Percentiles rank a stretch among this genome's conserved stretches.
These are phyloP conservation scores for Eucalyptus melliodora DNA, from an alignment of 345 rosid species.

Conservation along the genomic window DNA sequence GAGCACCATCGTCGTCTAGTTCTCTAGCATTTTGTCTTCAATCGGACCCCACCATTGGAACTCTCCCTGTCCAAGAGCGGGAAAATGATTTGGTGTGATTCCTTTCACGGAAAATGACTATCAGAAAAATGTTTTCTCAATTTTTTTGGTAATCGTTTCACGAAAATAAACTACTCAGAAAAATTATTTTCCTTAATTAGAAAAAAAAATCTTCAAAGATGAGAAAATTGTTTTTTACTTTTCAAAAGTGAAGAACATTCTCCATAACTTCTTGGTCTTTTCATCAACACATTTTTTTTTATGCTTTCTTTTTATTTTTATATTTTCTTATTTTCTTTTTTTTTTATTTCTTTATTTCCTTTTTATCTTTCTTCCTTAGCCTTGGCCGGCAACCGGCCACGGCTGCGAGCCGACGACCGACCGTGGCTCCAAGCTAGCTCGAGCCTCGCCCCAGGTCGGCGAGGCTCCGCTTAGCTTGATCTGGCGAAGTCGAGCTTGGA, in stretches of 20 bases:
- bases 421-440: too few species aligned
- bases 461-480: rapidly evolving
- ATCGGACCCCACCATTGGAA: neutral
- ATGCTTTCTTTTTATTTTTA: too few species aligned
- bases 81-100: neutral
- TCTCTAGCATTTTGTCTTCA: neutral
- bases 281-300: too few species aligned
- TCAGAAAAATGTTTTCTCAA: rapidly evolving
- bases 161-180: rapidly evolving
- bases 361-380: too few species aligned
- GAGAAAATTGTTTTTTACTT: too few species aligned
- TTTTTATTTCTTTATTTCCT: too few species aligned
- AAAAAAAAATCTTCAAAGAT: too few species aligned
- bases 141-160: rapidly evolving
- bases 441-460: rapidly evolving
- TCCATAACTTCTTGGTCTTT: too few species aligned
- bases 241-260: too few species aligned
- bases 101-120: rapidly evolving
- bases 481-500: rapidly evolving
- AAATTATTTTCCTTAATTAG: too few species aligned
- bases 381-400: too few species aligned
- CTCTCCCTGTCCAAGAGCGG: neutral
- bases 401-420: rapidly evolving
- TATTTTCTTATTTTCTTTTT: too few species aligned
- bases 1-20: neutral